Conservation (phyloP, 768 basidiomycete species). For the Gymnopilus junonius region DNA sequence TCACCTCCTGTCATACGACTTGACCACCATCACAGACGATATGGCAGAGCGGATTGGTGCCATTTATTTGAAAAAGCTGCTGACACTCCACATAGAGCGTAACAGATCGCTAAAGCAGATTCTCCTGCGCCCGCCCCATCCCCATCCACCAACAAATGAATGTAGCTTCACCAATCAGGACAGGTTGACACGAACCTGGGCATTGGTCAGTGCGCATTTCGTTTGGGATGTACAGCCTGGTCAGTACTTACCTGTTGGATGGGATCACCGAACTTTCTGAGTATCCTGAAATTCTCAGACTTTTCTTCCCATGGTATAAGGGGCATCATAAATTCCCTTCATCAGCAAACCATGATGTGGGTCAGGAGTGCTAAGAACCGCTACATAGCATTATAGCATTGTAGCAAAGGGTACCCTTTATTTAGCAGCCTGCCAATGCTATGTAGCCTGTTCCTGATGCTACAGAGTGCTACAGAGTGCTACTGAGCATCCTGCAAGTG, state of each 20-base stretch:
- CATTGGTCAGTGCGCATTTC: not conserved
- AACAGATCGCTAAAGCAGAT: conserved; percentile 6
- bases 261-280: not conserved
- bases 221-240: conserved; percentile 3
- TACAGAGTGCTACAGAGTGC: no score
- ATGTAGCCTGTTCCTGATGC: no score
- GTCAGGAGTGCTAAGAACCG: no score
- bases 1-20: conserved; percentile 9
- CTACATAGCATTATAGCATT: no score
- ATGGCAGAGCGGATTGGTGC: conserved; percentile 16
- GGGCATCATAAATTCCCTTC: not conserved
- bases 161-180: conserved; percentile 11
- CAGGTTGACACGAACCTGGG: conserved; percentile 7
- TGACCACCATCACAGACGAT: conserved; percentile 12
- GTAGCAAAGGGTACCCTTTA: no score
- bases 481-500: no score
- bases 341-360: no score
- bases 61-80: conserved; percentile 9
- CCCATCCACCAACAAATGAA: conserved; percentile 11
- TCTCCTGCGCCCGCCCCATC: conserved; percentile 3
- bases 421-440: no score
- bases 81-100: conserved; percentile 12
- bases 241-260: not conserved
- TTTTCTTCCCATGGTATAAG: not conserved
- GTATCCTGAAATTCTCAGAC: not conserved